Evolutionary conservation across 140 eudicot genomes (phyloP), one percentile per base, ranked within the genome.

Genomic region (Anethum foeniculum): DNA sequence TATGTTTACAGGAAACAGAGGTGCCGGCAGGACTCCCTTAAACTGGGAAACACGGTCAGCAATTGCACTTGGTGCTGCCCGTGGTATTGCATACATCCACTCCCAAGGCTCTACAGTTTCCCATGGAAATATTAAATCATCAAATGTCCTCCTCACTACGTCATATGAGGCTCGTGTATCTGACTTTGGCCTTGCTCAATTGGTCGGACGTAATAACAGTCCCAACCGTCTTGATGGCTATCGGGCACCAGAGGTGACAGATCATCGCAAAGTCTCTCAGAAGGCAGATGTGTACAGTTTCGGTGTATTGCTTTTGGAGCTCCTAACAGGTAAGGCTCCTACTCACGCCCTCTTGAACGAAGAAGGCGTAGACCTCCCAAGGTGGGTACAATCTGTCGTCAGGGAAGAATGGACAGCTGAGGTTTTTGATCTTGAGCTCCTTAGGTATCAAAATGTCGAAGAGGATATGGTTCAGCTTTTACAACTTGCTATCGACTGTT

Each of bases 331-430:
- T 15, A 92, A 92, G 82, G 90, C 97, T 43, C 97, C 97, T 23
- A 90, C 93, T 7, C 93, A 90, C 28, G 82, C 94, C 21, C 72
- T 92, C 41, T 82, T 88, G 60, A 92, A 90, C 23, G 97, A 92
- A 83, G 97, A 92, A 80, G 97, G 97, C 32, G 96, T 92, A 14
- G 97, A 92, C 81, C 88, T 92, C 15, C 96, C 97, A 7, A 82
- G 97, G 62, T 92, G 97, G 97, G 97, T 92, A 71, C 96, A 90
- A 28, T 92, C 97, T 0, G 96, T 92, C 75, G 95, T 90, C 47
- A 89, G 90, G 6, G 97, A 92, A 62, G 97, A 92, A 75, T 92
- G 96, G 96, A 89, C 96, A 7, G 87, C 91, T 0, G 96, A 92
- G 83, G 97, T 92, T 21, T 92, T 92, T 43, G 97, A 92, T 76